Conservation (phyloP, 2,329 filamentous ascomycete genomes). For the Botrytis cinerea region DNA sequence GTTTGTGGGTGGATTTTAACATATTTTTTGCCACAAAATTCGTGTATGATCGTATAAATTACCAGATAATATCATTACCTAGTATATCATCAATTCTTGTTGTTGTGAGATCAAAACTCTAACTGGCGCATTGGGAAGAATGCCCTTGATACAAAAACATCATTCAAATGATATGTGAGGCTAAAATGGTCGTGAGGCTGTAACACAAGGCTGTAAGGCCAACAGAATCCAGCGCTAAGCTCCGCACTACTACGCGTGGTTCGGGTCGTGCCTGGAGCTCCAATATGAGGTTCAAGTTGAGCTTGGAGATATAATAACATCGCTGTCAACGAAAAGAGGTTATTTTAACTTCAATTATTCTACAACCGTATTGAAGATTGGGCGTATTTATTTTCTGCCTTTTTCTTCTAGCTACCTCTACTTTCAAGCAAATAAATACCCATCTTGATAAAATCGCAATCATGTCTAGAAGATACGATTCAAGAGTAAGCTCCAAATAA, state of each 20-base stretch:
- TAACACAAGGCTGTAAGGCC: conserved; percentile 19
- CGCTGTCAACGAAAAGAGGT: conserved; percentile 23
- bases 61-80: background rate
- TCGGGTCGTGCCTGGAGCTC: conserved; percentile 38
- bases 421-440: conserved; percentile 10
- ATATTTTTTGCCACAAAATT: conserved; percentile 46
- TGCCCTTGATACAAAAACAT: background rate
- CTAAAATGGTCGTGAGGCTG: background rate
- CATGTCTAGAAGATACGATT: conserved; percentile 98
- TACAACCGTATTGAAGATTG: conserved; percentile 13
- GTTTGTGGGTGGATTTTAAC: conserved; percentile 77
- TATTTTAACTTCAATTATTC: conserved; percentile 15
- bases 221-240: conserved; percentile 18
- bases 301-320: conserved; percentile 23
- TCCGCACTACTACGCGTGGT: conserved; percentile 29
- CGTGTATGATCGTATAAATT: background rate
- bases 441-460: conserved; percentile 28
- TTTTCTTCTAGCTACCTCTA: background rate
- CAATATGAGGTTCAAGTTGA: conserved; percentile 27
- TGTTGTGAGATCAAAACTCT: background rate
- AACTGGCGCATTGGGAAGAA: background rate
- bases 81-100: background rate
- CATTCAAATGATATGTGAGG: conserved; percentile 9
- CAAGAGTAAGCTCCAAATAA: conserved; percentile 66
- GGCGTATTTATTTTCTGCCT: background rate